Evolutionary conservation across 805 yeast species (phyloP).

Genomic region (Starmerella stellata): DNA sequence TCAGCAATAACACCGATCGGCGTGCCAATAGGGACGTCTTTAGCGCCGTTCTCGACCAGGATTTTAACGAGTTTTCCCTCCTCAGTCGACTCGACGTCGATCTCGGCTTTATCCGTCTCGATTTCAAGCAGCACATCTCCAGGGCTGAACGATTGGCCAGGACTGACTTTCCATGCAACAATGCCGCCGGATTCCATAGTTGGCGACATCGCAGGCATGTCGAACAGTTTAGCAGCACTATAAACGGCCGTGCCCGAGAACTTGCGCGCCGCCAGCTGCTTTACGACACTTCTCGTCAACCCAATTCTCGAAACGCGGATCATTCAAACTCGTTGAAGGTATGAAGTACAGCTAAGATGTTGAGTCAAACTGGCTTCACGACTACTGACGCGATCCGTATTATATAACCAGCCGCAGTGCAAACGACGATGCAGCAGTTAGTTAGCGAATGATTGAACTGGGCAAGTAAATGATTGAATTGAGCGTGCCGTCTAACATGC

Average conservation of each 20-base stretch:
- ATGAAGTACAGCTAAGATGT: too few relatives aligned
- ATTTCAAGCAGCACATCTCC: conserved; percentile 96
- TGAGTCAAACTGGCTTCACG: too few relatives aligned
- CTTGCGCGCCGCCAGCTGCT: conserved; percentile 5
- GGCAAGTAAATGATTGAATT: too few relatives aligned
- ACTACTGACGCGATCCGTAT: too few relatives aligned
- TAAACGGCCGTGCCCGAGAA: background rate
- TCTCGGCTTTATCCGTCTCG: conserved; percentile 94
- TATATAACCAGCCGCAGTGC: too few relatives aligned
- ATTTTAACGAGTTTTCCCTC: conserved; percentile 82
- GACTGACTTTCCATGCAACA: conserved; percentile 72
- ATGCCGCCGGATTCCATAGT: conserved; percentile 95
- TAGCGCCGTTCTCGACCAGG: conserved; percentile 47
- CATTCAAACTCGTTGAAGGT: too few relatives aligned
- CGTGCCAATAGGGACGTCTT: conserved; percentile 65
- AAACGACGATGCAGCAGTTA: too few relatives aligned
- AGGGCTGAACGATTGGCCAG: conserved; percentile 48
- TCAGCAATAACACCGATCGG: conserved; percentile 85
- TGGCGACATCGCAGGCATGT: conserved; percentile 98
- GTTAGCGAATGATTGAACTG: too few relatives aligned
- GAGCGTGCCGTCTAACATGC: too few relatives aligned
- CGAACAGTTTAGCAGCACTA: conserved; percentile 27
- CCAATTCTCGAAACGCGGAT: too few relatives aligned
- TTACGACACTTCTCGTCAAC: too few relatives aligned
- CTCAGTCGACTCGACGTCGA: conserved; percentile 92